Base-by-base conservation (phyloP, 2,329 filamentous ascomycete species). In the Aspergillus calidoustus region DNA sequence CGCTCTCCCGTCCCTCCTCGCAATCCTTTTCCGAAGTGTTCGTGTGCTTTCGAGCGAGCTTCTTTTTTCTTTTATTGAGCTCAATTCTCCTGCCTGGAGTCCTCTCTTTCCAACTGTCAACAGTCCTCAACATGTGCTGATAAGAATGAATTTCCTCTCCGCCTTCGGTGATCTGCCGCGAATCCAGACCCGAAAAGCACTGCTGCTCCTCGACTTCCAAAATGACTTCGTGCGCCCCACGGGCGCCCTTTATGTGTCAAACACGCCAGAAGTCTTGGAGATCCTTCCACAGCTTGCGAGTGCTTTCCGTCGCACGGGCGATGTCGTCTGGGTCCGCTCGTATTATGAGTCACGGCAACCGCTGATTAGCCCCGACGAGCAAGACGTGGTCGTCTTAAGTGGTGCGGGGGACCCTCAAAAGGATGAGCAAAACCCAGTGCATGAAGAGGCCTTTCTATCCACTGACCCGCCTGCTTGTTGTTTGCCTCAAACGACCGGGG, bases 141-240 rank as follows among this genome's bases (percentile, higher is more conserved):
- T 60, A 50, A 61, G 19, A 56, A 76, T 76, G 74, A 74, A 66
- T 65, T 65, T 69, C 68, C 66, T 76, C 56, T 66, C 72, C 50
- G 61, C 63, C 51, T 68, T 74, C 47, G 69, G 68, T 53, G 61
- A 69, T 62, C 62, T 76, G 56, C 84, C 85, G 17, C 79, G 79
- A 57, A 81, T 89, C 62, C 78, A 85, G 64, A 87, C 86, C 25
- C 80, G 84, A 60, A 86, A 87, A 77, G 94, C 92, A 1, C 83
- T 99, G 48, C 81, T 98, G 22, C 80, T 96, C 19, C 84, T 97
- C 66, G 94, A 97, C 71, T 86, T 96, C 41, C 95, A 98, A 73
- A 92, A 96, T 70, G 94, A 97, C 75, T 97, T 98, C 71, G 80
- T 96, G 61, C 83, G 87, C 7, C 79, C 86, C 1, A 83, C 87